Percentiles rank a stretch among this genome's conserved stretches.
Evolutionary conservation across 2,329 filamentous ascomycete genomes (phyloP).

Genomic region (Talaromyces sp.): DNA sequence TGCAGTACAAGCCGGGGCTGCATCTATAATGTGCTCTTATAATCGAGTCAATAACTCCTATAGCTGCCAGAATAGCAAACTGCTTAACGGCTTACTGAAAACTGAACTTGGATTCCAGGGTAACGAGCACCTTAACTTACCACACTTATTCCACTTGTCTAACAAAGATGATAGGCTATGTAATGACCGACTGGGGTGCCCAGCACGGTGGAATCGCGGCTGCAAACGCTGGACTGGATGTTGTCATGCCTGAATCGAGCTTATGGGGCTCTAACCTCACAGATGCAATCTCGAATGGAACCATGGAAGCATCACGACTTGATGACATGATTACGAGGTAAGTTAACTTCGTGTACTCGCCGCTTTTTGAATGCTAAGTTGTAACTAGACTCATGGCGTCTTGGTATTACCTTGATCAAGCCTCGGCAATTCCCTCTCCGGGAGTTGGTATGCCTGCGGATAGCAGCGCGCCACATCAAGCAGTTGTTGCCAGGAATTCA

Average conservation of each 20-base stretch:
- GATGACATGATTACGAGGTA: background rate
- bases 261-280: slow-evolving; percentile 12
- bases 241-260: slow-evolving; percentile 66
- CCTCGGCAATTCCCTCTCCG: background rate
- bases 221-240: slow-evolving; percentile 69
- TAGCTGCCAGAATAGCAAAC: slow-evolving; percentile 56
- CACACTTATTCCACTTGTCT: background rate
- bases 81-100: slow-evolving; percentile 60
- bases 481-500: slow-evolving; percentile 15
- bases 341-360: background rate
- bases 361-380: background rate
- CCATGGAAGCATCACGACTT: background rate
- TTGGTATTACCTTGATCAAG: background rate
- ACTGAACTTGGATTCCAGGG: slow-evolving; percentile 64
- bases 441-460: background rate
- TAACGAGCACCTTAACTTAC: slow-evolving; percentile 20
- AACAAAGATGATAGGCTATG: slow-evolving; percentile 16
- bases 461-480: background rate
- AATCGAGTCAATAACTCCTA: slow-evolving; percentile 53
- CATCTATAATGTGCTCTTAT: slow-evolving; percentile 14
- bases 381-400: background rate
- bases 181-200: slow-evolving; percentile 60
- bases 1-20: slow-evolving; percentile 34
- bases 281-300: background rate
- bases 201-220: slow-evolving; percentile 61